Evolutionary conservation across 768 basidiomycete genomes (phyloP).

Genomic region (Phylloporus arenicola): DNA sequence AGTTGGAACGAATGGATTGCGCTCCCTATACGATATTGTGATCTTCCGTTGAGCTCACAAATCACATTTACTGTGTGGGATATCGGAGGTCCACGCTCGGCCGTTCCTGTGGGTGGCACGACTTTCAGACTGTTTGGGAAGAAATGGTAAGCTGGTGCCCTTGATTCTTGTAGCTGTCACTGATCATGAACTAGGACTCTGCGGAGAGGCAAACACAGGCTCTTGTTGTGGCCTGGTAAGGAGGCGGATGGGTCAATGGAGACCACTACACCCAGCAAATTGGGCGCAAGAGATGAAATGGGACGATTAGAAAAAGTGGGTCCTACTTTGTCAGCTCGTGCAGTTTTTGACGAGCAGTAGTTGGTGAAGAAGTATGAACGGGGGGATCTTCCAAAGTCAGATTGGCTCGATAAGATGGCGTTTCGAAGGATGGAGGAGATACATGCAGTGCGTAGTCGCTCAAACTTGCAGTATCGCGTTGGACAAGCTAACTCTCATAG

Average conservation of each 20-base stretch:
- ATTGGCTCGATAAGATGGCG: slow-evolving; percentile 91
- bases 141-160: slow-evolving; percentile 59
- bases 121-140: slow-evolving; percentile 89
- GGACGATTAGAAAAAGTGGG: slow-evolving; percentile 86
- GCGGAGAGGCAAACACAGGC: slow-evolving; percentile 84
- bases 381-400: slow-evolving; percentile 88
- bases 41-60: slow-evolving; percentile 84
- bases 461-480: neutral
- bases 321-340: neutral
- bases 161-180: neutral
- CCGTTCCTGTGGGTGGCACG: slow-evolving; percentile 84
- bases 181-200: slow-evolving; percentile 55
- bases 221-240: slow-evolving; percentile 74
- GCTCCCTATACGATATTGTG: slow-evolving; percentile 88
- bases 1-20: slow-evolving; percentile 98
- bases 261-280: slow-evolving; percentile 82
- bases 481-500: slow-evolving; percentile 35
- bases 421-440: slow-evolving; percentile 95
- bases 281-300: slow-evolving; percentile 83
- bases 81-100: slow-evolving; percentile 74
- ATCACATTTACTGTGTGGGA: slow-evolving; percentile 96
- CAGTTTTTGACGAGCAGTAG: slow-evolving; percentile 29
- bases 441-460: slow-evolving; percentile 60
- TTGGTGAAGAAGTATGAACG: slow-evolving; percentile 94
- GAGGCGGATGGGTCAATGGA: slow-evolving; percentile 86